Conservation (phyloP, 306 rosid species). For the Spatholobus suberectus region DNA sequence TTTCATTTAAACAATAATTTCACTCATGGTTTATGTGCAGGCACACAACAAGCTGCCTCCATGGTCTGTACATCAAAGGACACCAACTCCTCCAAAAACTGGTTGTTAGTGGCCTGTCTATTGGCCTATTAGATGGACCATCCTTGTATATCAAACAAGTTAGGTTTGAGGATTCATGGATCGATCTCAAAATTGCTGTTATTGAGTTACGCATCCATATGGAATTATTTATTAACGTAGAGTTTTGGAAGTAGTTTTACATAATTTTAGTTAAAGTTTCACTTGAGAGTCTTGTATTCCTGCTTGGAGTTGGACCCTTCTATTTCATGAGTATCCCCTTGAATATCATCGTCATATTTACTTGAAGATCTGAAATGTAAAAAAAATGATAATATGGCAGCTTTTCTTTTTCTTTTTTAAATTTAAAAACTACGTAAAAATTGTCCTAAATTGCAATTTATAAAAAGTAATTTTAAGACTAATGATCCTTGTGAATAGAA, state of each 20-base stretch:
- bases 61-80: conserved; percentile 87
- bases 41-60: conserved; percentile 80
- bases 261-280: not conserved
- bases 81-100: conserved; percentile 47
- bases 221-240: conserved; percentile 2
- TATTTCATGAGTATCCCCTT: not conserved
- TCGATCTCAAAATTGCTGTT: conserved; percentile 18
- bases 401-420: not conserved
- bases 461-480: not conserved
- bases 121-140: conserved; percentile 1
- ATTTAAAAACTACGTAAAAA: not conserved
- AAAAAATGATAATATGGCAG: no score
- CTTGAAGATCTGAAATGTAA: not conserved
- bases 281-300: not conserved
- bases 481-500: not conserved
- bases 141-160: conserved; percentile 12
- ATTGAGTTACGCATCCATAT: not conserved
- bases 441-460: not conserved
- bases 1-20: conserved; percentile 16
- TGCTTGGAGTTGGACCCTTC: not conserved
- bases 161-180: conserved; percentile 13
- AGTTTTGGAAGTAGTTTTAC: not conserved
- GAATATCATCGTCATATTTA: not conserved
- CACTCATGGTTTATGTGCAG: conserved; percentile 48
- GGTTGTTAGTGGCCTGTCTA: conserved; percentile 42